Base-by-base conservation (phyloP, 129 eudicot genomes). In the Kitagawia praeruptora region DNA sequence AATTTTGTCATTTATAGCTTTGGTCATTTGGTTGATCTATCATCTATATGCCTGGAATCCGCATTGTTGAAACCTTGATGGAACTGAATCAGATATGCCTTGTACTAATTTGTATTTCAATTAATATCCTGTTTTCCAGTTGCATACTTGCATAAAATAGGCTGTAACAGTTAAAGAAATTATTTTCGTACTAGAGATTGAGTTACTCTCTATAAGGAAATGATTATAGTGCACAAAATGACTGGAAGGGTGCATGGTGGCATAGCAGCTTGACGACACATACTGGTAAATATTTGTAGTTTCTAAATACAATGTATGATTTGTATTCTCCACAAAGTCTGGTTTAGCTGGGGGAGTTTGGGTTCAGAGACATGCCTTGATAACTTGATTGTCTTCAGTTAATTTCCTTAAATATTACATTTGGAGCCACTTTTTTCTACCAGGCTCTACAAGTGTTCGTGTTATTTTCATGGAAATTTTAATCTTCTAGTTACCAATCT, bases 241-340 rank as follows among this genome's bases (percentile, higher is more conserved):
- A 89, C 84, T 89, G 93, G 93, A 82, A 80, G 54, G 93, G 93
- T 70, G 89, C 91, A 58, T 89, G 93, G 93, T 89, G 93, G 93
- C 93, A 87, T 80, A 89, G 93, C 86, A 87, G 93, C 75, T 81
- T 89, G 31, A 42, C 80, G 10, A 75, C 77, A 75, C 86, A 87
- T 79, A 72, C 93, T 78, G 91, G 93, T 78, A 53, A 83, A 42
- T 51, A 25, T 78, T 71, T 66, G 25, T 41, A 75, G 25, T 53
- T 78, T 28, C 42, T 66, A 8, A 44, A 6, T 76, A 40, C 66
- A 76, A 51, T 38, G 4, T 18, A 76, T 28, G 15, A 48, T 12
- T 66, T 31, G 72, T 66, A 66, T 66, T 16, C 4, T 40, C 9
- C 8, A 19, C 4, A 10, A 27, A 27, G 64, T 41, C 45, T 16